Percentiles rank a stretch among this genome's conserved stretches.
These are phyloP conservation scores for Emergomyces africanus DNA, from an alignment of 2,329 filamentous ascomycete species.

Conservation along the genomic window DNA sequence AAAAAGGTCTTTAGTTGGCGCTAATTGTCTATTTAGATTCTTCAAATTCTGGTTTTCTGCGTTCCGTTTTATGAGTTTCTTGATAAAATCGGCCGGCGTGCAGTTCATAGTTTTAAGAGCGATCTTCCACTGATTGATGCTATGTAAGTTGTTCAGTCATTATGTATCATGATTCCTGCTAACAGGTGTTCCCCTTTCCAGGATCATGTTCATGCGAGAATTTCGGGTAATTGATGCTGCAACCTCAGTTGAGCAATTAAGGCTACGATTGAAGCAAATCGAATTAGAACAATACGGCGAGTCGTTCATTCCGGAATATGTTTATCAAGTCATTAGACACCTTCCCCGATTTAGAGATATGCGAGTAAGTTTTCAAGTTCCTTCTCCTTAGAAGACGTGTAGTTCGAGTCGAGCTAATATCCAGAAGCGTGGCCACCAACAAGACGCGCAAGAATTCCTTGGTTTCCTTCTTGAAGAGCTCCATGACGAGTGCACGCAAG, in stretches of 20 bases:
- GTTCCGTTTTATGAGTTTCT: slow-evolving; percentile 90
- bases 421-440: slow-evolving; percentile 73
- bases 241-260: slow-evolving; percentile 58
- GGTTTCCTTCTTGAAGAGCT: slow-evolving; percentile 86
- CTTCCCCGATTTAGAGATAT: slow-evolving; percentile 83
- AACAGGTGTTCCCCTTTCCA: slow-evolving; percentile 20
- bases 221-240: slow-evolving; percentile 79
- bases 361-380: slow-evolving; percentile 48
- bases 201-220: slow-evolving; percentile 92
- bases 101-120: slow-evolving; percentile 84
- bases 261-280: slow-evolving; percentile 59
- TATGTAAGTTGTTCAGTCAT: slow-evolving; percentile 47
- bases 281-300: slow-evolving; percentile 87
- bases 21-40: slow-evolving; percentile 49
- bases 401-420: slow-evolving; percentile 12
- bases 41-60: slow-evolving; percentile 92
- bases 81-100: slow-evolving; percentile 71
- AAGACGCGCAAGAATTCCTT: slow-evolving; percentile 95
- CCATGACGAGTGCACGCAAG: slow-evolving; percentile 77
- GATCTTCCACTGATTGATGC: slow-evolving; percentile 88
- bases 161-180: slow-evolving; percentile 2
- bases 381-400: not conserved
- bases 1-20: not conserved
- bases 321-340: slow-evolving; percentile 83
- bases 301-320: slow-evolving; percentile 82